Base-by-base conservation (phyloP, 1,284 basidiomycete genomes). In the Trametes hirsuta region DNA sequence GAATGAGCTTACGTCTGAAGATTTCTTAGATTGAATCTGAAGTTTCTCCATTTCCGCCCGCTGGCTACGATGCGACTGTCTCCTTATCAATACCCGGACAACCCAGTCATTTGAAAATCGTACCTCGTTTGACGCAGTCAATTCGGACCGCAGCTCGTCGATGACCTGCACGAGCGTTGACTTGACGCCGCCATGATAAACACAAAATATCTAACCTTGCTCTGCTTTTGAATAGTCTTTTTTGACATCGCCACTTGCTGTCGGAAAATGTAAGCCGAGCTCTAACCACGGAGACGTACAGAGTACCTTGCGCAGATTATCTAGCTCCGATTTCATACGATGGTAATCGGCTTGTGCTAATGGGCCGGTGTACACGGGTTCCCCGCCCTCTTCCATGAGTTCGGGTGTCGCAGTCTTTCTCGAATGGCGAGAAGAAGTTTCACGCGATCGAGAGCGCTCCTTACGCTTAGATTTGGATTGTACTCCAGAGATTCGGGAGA, bases 221-320 rank as follows among this genome's bases (percentile, higher is more conserved):
- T 75, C 63, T 88, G 84, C 61, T 84, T 85, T 68, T 80, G 82
- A 0, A 80, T 73, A 0, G 71, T 72, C 69, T 84, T 88, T 73
- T 82, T 86, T 49, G 73, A 73, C 14, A 83, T 78, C 21, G 77
- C 72, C 15, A 79, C 65, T 51, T 79, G 69, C 77, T 84, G 54
- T 1, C 46, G 11, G 18, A 34, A n/a, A 9, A 74, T 55, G 72
- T 79, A 42, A 82, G 67, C 2, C 56, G 9, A 12, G 12, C 10
- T 24, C 39, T 42, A 11, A 53, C n/a, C 34, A 3, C 11, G 8
- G 24, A 12, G 14, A 25, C 14, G 14, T 2, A 25, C 6, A 40
- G 74, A 37, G 81, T 67, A 87, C 88, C 71, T 79, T 84, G 70
- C 78, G 83, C 71, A 84, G 64, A 2, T 41, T 52, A 45, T 81